These are phyloP conservation scores for Rhytidiadelphus loreus DNA, from an alignment of 225 moss, liverwort and hornwort species.

Conservation along the genomic window DNA sequence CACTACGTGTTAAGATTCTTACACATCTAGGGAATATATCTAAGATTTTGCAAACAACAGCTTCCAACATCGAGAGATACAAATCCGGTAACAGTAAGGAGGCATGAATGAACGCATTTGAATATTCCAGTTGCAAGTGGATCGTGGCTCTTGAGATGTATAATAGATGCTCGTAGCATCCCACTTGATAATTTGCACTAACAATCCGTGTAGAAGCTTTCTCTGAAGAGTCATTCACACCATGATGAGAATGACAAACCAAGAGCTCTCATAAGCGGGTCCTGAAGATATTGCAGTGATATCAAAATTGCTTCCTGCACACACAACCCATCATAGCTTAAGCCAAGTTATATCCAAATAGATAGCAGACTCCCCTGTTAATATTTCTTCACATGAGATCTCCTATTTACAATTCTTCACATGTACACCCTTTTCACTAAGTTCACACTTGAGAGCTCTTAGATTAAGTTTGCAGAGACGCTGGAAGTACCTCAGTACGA, in stretches of 20 bases:
- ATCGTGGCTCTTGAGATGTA: not conserved
- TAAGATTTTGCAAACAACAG: not conserved
- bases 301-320: conserved; percentile 27
- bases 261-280: conserved; percentile 23
- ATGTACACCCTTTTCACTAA: not conserved
- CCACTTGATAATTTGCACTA: not conserved
- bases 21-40: not conserved
- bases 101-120: not conserved
- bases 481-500: conserved; percentile 55
- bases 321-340: not conserved
- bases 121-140: not conserved
- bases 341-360: not conserved
- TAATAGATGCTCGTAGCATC: too few relatives aligned
- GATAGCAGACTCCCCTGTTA: not conserved
- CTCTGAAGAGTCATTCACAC: not conserved
- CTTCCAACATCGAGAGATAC: not conserved
- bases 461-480: not conserved
- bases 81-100: not conserved
- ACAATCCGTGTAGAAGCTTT: not conserved
- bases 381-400: not conserved
- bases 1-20: not conserved
- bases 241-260: conserved; percentile 18
- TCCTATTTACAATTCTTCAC: not conserved
- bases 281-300: conserved; percentile 20
- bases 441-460: not conserved